Percentiles rank a stretch among this genome's conserved stretches.
Conservation (phyloP, 2,329 filamentous ascomycete species). For the Clonostachys byssicola region DNA sequence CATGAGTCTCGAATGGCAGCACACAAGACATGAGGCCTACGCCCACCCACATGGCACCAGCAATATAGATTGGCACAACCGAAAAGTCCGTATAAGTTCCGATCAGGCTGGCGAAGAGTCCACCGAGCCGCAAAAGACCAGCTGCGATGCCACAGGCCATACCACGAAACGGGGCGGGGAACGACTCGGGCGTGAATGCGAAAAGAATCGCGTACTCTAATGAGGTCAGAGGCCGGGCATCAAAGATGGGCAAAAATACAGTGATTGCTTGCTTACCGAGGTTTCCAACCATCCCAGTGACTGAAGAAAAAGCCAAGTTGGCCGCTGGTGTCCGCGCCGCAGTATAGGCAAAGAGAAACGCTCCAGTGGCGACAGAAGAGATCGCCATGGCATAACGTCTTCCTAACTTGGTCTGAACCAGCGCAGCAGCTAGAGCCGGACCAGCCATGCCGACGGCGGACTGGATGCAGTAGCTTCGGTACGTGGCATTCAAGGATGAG, state of each 20-base stretch:
- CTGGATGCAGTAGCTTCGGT: conserved; percentile 26
- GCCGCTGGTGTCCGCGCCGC: conserved; percentile 20
- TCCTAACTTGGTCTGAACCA: conserved; percentile 32
- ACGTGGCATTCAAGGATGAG: conserved; percentile 18
- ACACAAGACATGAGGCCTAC: conserved; percentile 33
- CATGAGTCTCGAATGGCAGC: conserved; percentile 38
- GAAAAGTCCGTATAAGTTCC: conserved; percentile 36
- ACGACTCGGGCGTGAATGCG: conserved; percentile 47
- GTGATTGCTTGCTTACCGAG: conserved; percentile 15
- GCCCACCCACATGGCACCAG: conserved; percentile 35
- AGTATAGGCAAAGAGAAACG: conserved; percentile 38
- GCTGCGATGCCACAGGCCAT: conserved; percentile 43
- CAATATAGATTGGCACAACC: conserved; percentile 35
- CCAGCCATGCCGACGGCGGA: conserved; percentile 31
- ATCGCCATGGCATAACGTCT: conserved; percentile 37
- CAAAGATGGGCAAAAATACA: neutral
- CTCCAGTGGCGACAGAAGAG: conserved; percentile 30
- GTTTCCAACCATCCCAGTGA: conserved; percentile 31
- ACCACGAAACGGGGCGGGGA: conserved; percentile 46
- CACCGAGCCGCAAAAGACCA: conserved; percentile 27
- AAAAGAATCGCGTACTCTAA: conserved; percentile 17
- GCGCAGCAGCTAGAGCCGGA: conserved; percentile 30
- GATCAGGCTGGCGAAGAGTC: conserved; percentile 34
- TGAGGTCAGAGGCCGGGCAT: neutral
- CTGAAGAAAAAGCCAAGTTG: conserved; percentile 26